These are phyloP conservation scores for Xylariaceae sp. DNA, from an alignment of 2,329 filamentous ascomycete genomes.

Conservation along the genomic window DNA sequence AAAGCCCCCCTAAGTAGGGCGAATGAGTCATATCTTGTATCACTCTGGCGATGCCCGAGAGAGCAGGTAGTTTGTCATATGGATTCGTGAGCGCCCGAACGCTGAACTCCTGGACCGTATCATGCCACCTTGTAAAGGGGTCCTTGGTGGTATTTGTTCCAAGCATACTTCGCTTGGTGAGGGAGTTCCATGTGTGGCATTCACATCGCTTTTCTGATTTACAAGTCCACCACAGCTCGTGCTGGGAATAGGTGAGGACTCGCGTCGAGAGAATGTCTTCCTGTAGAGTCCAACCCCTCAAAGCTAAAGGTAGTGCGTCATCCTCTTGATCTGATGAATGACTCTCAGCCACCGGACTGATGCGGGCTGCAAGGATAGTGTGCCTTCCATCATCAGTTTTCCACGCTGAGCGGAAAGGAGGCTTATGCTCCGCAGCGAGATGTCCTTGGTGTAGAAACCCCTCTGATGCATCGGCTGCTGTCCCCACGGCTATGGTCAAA, in stretches of 20 bases:
- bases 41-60: not conserved
- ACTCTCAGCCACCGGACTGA: not conserved
- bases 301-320: not conserved
- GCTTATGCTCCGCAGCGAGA: not conserved
- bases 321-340: not conserved
- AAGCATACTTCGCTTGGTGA: too few relatives aligned
- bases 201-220: not conserved
- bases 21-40: not conserved
- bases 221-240: not conserved
- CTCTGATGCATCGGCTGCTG: not conserved
- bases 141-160: too few relatives aligned
- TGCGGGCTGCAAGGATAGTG: not conserved
- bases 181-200: not conserved
- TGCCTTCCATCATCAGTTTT: not conserved
- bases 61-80: not conserved
- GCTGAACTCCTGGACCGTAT: not conserved
- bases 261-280: not conserved
- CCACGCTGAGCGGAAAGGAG: not conserved
- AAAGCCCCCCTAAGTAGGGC: not conserved
- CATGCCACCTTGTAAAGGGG: not conserved
- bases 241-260: not conserved
- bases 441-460: not conserved
- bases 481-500: not conserved
- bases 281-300: constrained; percentile 1
- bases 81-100: not conserved